phyloP scores from a whole-genome alignment of 305 asterid genomes.

The Fraxinus dipetala region DNA sequence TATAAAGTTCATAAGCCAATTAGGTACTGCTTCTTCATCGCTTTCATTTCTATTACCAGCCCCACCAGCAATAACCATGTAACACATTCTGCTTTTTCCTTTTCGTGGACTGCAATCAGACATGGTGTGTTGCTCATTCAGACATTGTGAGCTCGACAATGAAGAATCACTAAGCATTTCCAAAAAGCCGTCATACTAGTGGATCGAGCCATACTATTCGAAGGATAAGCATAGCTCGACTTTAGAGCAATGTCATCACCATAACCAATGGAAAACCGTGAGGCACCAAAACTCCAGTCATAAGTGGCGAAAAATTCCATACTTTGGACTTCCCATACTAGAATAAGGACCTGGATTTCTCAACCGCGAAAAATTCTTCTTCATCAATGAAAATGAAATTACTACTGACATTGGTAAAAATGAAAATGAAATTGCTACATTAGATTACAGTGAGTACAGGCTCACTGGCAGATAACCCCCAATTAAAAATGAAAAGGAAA shows the following conservation, averaged over 20 bases:
- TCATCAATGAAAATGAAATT: neutral
- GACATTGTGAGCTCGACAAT: conserved; percentile 51
- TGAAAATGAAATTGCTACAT: too few species aligned
- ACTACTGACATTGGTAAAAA: too few species aligned
- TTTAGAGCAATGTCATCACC: conserved; percentile 28
- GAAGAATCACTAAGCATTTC: conserved; percentile 51
- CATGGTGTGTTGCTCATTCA: too few species aligned
- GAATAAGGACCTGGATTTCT: neutral
- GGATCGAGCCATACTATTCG: conserved; percentile 34
- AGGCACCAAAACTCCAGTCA: conserved; percentile 70
- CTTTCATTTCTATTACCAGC: too few species aligned
- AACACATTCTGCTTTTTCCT: too few species aligned
- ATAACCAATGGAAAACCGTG: conserved; percentile 61
- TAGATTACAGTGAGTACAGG: too few species aligned
- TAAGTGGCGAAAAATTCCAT: conserved; percentile 58
- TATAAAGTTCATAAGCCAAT: too few species aligned
- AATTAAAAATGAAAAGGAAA: too few species aligned
- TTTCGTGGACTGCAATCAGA: too few species aligned
- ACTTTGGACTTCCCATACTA: conserved; percentile 17
- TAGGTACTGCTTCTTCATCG: too few species aligned
- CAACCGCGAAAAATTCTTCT: neutral
- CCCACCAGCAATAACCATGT: too few species aligned
- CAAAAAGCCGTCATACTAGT: conserved; percentile 45
- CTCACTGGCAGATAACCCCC: too few species aligned
- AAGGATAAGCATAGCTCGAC: conserved; percentile 30